Evolutionary conservation across 2,329 filamentous ascomycete species (phyloP).

Genomic region (Ophiosphaerella herpotricha): DNA sequence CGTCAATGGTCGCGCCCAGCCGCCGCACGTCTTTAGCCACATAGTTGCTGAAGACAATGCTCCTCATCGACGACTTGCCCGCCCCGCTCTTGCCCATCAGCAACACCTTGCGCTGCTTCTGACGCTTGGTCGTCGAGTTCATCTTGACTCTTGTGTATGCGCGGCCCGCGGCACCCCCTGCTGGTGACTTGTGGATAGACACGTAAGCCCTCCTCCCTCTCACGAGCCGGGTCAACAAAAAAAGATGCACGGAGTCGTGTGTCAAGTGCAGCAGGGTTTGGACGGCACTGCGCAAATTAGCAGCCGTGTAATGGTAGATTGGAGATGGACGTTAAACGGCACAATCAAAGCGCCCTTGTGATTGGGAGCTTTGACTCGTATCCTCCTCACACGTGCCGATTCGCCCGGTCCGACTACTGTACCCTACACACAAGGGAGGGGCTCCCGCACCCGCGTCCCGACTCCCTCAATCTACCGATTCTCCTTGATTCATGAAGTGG

Average conservation of each 20-base stretch:
- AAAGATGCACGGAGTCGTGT: too few species aligned
- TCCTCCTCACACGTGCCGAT: conserved; percentile 3
- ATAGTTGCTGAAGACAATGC: conserved; percentile 99
- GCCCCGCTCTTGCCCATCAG: conserved; percentile 90
- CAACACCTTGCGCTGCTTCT: conserved; percentile 60
- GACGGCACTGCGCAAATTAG: too few species aligned
- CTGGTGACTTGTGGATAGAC: too few species aligned
- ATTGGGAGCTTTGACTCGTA: conserved; percentile 13
- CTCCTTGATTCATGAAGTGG: too few species aligned
- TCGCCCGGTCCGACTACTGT: not conserved
- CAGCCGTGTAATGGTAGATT: too few species aligned
- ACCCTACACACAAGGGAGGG: too few species aligned
- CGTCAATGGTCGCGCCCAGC: conserved; percentile 94
- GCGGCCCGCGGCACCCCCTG: not conserved
- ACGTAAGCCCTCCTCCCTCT: too few species aligned
- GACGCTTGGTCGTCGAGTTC: conserved; percentile 50
- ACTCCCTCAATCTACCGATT: too few species aligned
- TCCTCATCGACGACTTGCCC: conserved; percentile 97
- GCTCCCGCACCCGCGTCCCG: too few species aligned
- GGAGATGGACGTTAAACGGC: too few species aligned
- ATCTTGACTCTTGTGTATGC: conserved; percentile 19
- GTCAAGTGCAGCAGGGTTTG: too few species aligned
- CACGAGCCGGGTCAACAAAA: too few species aligned
- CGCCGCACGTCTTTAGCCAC: conserved; percentile 93
- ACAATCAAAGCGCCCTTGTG: not conserved